Base-by-base conservation (phyloP, 306 rosid genomes). In the Lablab purpureus region DNA sequence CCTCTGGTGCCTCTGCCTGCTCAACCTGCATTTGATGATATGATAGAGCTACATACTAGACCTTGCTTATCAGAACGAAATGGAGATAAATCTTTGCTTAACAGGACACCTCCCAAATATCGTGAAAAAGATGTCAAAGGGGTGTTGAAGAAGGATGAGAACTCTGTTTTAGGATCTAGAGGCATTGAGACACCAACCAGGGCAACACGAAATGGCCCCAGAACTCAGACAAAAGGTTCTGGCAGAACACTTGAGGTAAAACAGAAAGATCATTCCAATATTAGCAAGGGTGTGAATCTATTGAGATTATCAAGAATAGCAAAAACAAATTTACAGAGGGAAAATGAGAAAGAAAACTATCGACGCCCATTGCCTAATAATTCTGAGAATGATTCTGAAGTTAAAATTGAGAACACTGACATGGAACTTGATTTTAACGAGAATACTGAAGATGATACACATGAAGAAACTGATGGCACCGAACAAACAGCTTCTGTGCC, bases 351-450 rank as follows among this genome's bases (percentile, higher is more conserved):
- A 89, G 99, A 95, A 85, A 95, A 95, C 79, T 95, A 93, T 64
- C 83, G 99, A 65, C 92, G 99, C 74, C 97, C 90, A 64, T 25
- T 95, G 86, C 84, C 93, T 76, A 83, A 85, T 71, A 81, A 43
- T 75, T 83, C 92, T 25, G 87, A 89, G 84, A 93, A 91, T 84
- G 97, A 87, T 85, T 85, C 96, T 11, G 98, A 95, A 85, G 99
- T 95, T 77, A 93, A 91, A 88, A 89, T 91, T 82, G 97, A 95
- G 93, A 93, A 95, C 84, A 89, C 90, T 50, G 99, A 95, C 76
- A 95, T 95, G 99, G 99, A 95, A 76, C 98, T 95, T 73, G 98
- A 95, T 78, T 95, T 95, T 87, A 72, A 90, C 80, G 99, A 95
- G 94, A 91, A 88, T 74, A 76, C 75, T 10, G 99, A 93, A 87